Evolutionary conservation across 495 filamentous ascomycete species (phyloP).

Genomic region (Aspergillus kassunensis): DNA sequence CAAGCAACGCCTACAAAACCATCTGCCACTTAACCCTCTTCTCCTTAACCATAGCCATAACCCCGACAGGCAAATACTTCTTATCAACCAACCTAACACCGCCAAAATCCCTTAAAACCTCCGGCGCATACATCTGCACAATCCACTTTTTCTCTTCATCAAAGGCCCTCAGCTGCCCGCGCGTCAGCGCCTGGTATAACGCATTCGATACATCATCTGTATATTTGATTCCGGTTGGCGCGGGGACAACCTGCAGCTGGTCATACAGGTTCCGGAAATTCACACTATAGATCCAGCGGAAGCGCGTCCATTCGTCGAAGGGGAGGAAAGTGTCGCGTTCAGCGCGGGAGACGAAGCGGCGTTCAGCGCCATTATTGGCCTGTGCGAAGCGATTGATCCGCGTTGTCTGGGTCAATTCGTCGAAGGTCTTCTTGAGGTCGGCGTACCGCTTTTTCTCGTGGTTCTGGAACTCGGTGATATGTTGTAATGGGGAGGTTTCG

Average conservation of each 20-base stretch:
- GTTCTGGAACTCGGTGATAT: conserved; percentile 32
- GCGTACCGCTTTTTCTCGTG: conserved; percentile 37
- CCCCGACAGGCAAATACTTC: conserved; percentile 50
- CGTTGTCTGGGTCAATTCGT: conserved; percentile 11
- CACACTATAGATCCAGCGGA: conserved; percentile 33
- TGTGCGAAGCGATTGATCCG: conserved; percentile 5
- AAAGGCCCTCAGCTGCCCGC: neutral
- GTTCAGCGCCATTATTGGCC: neutral
- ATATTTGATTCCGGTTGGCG: conserved; percentile 11
- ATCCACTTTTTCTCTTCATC: conserved; percentile 46
- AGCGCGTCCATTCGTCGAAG: conserved; percentile 45
- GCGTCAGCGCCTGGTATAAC: neutral
- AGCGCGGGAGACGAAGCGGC: neutral
- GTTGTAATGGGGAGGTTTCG: conserved; percentile 25
- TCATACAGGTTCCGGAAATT: conserved; percentile 21
- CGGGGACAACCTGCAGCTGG: conserved; percentile 19
- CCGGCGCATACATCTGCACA: conserved; percentile 45
- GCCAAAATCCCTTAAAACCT: conserved; percentile 47
- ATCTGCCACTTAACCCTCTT: conserved; percentile 54
- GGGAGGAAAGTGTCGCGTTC: conserved; percentile 35
- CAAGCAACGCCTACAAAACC: conserved; percentile 24
- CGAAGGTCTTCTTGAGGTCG: conserved; percentile 27
- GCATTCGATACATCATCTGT: conserved; percentile 9
- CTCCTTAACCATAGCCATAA: conserved; percentile 49
- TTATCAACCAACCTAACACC: conserved; percentile 51